Conservation (phyloP, 768 basidiomycete species). For the Rhodocollybia butyracea region DNA sequence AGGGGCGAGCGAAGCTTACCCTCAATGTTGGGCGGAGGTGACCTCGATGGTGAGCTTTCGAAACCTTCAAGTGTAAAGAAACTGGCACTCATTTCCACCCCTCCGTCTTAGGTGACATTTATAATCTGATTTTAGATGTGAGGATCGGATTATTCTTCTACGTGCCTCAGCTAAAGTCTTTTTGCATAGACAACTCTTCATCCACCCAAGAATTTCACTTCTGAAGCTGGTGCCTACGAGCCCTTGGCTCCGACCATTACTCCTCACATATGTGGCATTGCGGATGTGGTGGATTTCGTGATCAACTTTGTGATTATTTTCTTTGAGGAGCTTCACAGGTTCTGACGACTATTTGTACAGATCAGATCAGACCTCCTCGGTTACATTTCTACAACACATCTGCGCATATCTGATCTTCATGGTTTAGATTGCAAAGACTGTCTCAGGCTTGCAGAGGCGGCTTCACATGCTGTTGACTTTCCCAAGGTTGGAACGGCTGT, state of each 20-base stretch:
- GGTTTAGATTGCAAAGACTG: constrained; percentile 34
- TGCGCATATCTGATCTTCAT: constrained; percentile 39
- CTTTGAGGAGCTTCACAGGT: background rate
- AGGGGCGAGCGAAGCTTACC: constrained; percentile 43
- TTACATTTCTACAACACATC: constrained; percentile 37
- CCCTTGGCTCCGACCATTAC: constrained; percentile 32
- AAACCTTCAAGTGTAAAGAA: constrained; percentile 19
- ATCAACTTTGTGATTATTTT: constrained; percentile 36
- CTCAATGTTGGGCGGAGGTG: constrained; percentile 49
- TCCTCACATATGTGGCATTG: constrained; percentile 27
- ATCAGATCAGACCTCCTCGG: constrained; percentile 36
- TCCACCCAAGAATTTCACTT: constrained; percentile 12
- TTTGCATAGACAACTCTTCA: constrained; percentile 23
- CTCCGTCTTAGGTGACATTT: constrained; percentile 35
- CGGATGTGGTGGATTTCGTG: constrained; percentile 46
- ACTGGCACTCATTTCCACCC: background rate
- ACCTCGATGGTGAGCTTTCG: constrained; percentile 45
- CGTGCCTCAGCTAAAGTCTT: background rate
- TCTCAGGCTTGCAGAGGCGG: constrained; percentile 37
- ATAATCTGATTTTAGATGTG: constrained; percentile 44
- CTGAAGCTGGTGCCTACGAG: constrained; percentile 35
- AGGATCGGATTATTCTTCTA: constrained; percentile 11
- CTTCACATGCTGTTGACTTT: constrained; percentile 48
- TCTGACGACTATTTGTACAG: constrained; percentile 8
- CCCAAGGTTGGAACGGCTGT: constrained; percentile 44